phyloP scores from a whole-genome alignment of 129 eudicot species.

The Deinandra increscens region DNA sequence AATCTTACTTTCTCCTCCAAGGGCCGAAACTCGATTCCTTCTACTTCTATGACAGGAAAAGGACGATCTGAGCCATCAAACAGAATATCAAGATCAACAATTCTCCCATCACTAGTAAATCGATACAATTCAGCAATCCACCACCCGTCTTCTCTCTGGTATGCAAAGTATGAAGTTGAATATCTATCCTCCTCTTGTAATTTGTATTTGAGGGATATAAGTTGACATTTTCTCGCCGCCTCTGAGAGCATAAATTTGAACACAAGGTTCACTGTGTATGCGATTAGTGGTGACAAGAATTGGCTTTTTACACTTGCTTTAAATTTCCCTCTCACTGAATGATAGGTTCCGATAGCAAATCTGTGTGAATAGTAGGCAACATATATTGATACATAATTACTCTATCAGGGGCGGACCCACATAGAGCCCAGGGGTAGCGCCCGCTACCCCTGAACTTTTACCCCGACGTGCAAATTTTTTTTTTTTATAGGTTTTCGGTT shows the following conservation, averaged over 20 bases:
- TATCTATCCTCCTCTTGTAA: not conserved
- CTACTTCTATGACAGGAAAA: not conserved
- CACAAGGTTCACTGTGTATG: constrained; percentile 19
- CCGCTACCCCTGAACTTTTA: too few relatives aligned
- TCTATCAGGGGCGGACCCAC: too few relatives aligned
- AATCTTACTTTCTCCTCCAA: not conserved
- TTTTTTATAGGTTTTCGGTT: too few relatives aligned
- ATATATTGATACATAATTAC: not conserved
- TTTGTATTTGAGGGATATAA: not conserved
- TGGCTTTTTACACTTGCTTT: not conserved
- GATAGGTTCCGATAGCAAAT: not conserved
- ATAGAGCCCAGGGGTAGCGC: too few relatives aligned
- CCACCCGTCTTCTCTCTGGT: not conserved
- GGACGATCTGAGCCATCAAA: not conserved
- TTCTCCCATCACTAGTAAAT: not conserved
- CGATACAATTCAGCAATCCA: constrained; percentile 4
- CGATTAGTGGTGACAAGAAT: not conserved
- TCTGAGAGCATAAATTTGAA: not conserved
- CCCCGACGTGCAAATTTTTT: too few relatives aligned
- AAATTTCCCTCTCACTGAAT: not conserved
- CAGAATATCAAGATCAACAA: not conserved
- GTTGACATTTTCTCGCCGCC: not conserved
- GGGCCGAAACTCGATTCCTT: constrained; percentile 19
- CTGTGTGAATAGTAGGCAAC: not conserved
- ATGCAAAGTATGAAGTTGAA: not conserved